phyloP scores from a whole-genome alignment of 2,329 filamentous ascomycete species.

The Aureobasidium sp. region DNA sequence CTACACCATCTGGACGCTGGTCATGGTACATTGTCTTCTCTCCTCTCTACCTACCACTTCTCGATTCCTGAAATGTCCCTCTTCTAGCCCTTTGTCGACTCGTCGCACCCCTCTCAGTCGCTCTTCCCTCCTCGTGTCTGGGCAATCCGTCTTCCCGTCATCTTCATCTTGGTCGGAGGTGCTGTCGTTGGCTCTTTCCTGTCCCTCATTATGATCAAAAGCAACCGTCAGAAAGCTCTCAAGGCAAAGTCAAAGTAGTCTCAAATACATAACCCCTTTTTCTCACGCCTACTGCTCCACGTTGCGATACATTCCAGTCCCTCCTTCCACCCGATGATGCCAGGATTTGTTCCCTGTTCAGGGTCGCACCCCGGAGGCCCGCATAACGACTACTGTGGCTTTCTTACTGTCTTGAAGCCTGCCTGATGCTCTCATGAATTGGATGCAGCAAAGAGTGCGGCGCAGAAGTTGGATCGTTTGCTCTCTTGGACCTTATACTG shows the following conservation, averaged over 20 bases:
- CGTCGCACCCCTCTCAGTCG: slow-evolving; percentile 84
- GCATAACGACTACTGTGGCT: too few relatives aligned
- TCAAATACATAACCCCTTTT: not conserved
- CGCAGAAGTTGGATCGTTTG: too few relatives aligned
- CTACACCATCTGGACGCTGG: slow-evolving; percentile 94
- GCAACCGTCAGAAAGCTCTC: slow-evolving; percentile 93
- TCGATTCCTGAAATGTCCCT: not conserved
- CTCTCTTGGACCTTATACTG: too few relatives aligned
- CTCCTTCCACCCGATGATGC: not conserved
- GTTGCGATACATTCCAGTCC: too few relatives aligned
- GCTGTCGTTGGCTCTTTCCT: slow-evolving; percentile 95
- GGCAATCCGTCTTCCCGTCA: slow-evolving; percentile 97
- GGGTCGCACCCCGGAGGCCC: too few relatives aligned
- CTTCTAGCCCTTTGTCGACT: slow-evolving; percentile 86
- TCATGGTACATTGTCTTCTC: slow-evolving; percentile 62
- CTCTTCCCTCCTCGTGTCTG: slow-evolving; percentile 96
- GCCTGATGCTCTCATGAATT: too few relatives aligned
- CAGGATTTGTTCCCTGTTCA: too few relatives aligned
- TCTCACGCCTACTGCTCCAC: not conserved
- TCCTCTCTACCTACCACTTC: not conserved
- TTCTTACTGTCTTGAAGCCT: too few relatives aligned
- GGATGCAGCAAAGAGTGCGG: too few relatives aligned
- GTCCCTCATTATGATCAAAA: slow-evolving; percentile 95
- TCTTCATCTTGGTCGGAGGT: slow-evolving; percentile 82
- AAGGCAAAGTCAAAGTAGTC: slow-evolving; percentile 72